Evolutionary conservation across 192 early-diverging fungal genomes (phyloP), one percentile per base, ranked within the genome.

Genomic region (Neocallimastix lanati): DNA sequence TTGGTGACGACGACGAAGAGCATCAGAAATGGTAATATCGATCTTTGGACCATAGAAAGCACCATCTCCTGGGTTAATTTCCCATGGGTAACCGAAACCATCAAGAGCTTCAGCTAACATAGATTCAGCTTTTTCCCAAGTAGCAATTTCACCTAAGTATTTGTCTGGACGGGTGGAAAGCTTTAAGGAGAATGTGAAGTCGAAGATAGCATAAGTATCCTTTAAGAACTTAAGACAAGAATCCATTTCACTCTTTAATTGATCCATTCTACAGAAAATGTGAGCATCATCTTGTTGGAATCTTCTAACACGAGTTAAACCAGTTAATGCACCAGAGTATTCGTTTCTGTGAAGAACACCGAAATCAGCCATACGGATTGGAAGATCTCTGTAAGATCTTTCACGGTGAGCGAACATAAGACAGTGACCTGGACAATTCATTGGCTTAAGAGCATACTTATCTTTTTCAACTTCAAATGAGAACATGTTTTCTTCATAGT

Each of bases 1-100:
- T 86, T 98, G 97, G 83, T 93, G 92, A 38, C 88, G 90, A 50
- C 97, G 93, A 81, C 91, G 88, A 78, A 99, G 89, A 16, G 96
- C 96, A 85, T 99, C 97, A 16, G 92, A 87, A 83, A 99, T 94
- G 38, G 91, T 91, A 84, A 99, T 98, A 86, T 99, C 97, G 83
- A 99, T 94, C 92, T 99, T 99, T 83, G 97, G 97, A n/a, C 97
- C 97, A 85, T 99, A 99, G 91, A 99, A 99, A 28, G 97, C 97
- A 67, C 97, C 97, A 86, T 99, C 97, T 80, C 94, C 95, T 13
- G 92, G 92, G 85, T 98, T 95, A 77, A 98, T 77, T 82, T 90
- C 90, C 97, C 97, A 99, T 28, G 85, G 84, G 29, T 87, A 79
- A 38, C 93, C 93, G 86, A 93, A 96, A 76, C 90, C 87, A 83